Evolutionary conservation across 805 yeast genomes (phyloP).

Genomic region (Candida fluviatilis): DNA sequence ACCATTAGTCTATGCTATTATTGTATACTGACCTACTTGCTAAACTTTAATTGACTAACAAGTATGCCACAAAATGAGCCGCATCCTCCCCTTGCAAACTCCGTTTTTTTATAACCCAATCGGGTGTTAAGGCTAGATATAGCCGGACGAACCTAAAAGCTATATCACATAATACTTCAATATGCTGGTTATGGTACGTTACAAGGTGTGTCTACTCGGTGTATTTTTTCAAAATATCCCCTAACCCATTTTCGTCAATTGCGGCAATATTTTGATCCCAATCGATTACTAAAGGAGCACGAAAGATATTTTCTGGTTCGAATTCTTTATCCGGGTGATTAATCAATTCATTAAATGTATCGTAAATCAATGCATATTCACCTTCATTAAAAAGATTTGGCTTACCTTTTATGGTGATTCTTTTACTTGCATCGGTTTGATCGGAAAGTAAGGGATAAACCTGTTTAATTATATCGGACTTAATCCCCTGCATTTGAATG

Average conservation of each 20-base stretch:
- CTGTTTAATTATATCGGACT: conserved; percentile 20
- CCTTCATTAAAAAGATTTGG: conserved; percentile 29
- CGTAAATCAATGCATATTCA: conserved; percentile 36
- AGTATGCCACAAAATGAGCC: no score
- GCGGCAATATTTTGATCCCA: conserved; percentile 44
- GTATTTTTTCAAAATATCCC: conserved; percentile 12
- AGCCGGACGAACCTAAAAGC: no score
- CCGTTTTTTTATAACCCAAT: no score
- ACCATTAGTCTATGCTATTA: no score
- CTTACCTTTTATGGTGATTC: conserved; percentile 13
- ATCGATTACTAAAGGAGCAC: conserved; percentile 41
- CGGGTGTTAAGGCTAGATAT: no score
- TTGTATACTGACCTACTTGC: no score
- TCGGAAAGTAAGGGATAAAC: conserved; percentile 38
- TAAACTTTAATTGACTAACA: no score
- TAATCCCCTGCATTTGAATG: conserved; percentile 22
- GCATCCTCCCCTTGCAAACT: no score
- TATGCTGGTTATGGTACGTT: no score
- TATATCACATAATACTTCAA: no score
- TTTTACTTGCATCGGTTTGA: conserved; percentile 10
- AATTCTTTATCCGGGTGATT: conserved; percentile 19
- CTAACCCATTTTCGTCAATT: conserved; percentile 29
- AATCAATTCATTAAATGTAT: conserved; percentile 28
- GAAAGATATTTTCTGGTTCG: conserved; percentile 31
- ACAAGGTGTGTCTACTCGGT: neutral